Conservation (phyloP, 306 rosid species). For the Quercus bicolor region DNA sequence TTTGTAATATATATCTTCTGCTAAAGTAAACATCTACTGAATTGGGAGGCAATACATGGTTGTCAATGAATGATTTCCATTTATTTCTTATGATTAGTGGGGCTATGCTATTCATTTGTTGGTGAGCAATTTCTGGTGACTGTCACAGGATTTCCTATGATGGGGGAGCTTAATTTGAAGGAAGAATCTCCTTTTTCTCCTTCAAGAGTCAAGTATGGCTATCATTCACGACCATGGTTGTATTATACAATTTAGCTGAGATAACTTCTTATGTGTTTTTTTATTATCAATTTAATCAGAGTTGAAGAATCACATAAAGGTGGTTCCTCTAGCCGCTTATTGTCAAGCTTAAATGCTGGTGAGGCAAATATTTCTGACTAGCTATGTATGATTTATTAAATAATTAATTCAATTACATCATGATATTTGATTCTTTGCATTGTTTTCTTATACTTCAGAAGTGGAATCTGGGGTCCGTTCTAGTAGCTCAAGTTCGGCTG, state of each 20-base stretch:
- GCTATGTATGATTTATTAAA: background rate
- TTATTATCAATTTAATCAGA: constrained; percentile 42
- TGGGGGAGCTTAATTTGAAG: constrained; percentile 69
- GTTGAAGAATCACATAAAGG: constrained; percentile 77
- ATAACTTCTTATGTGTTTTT: constrained; percentile 17
- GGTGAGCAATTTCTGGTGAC: constrained; percentile 21
- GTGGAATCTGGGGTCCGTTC: constrained; percentile 47
- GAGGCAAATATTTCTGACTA: constrained; percentile 18
- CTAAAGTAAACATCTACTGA: constrained; percentile 10
- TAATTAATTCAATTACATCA: background rate
- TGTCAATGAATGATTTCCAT: constrained; percentile 18
- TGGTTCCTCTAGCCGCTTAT: constrained; percentile 57
- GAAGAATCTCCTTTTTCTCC: constrained; percentile 84
- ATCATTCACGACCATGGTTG: constrained; percentile 10
- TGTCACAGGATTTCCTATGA: constrained; percentile 47
- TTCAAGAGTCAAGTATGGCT: constrained; percentile 73
- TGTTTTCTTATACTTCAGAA: constrained; percentile 41
- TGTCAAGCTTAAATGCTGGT: constrained; percentile 69
- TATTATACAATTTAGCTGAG: constrained; percentile 13
- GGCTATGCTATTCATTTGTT: constrained; percentile 6
- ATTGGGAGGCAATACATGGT: background rate
- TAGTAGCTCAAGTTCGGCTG: constrained; percentile 33
- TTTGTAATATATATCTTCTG: constrained; percentile 1
- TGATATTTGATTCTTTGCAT: constrained; percentile 19
- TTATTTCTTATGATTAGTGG: constrained; percentile 10